phyloP scores from a whole-genome alignment of 352 stramenopile genomes.

The Globisporangium okanoganense region DNA sequence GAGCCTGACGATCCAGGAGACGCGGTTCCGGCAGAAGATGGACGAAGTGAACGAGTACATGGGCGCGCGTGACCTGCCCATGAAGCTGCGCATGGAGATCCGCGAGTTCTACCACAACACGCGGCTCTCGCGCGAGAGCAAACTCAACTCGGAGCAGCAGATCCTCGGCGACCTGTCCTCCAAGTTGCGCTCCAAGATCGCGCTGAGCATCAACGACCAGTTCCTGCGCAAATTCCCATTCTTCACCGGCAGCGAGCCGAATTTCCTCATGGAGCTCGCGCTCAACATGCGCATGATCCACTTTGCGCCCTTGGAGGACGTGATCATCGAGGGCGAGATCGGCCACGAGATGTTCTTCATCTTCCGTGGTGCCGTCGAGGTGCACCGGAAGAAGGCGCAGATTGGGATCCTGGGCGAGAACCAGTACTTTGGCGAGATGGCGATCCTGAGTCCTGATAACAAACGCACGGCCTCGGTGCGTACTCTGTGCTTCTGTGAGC shows the following conservation, averaged over 20 bases:
- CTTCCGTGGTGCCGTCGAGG: slow-evolving; percentile 73
- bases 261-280: slow-evolving; percentile 80
- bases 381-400: slow-evolving; percentile 53
- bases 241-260: slow-evolving; percentile 71
- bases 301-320: slow-evolving; percentile 71
- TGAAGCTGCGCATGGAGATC: slow-evolving; percentile 74
- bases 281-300: slow-evolving; percentile 84
- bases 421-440: slow-evolving; percentile 85
- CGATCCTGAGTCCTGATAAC: slow-evolving; percentile 74
- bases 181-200: slow-evolving; percentile 72
- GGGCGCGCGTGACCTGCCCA: slow-evolving; percentile 63
- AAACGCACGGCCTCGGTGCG: slow-evolving; percentile 65
- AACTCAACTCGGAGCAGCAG: slow-evolving; percentile 65
- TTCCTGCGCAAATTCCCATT: slow-evolving; percentile 82
- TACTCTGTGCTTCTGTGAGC: slow-evolving; percentile 76
- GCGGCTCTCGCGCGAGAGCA: slow-evolving; percentile 64
- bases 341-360: slow-evolving; percentile 88
- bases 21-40: slow-evolving; percentile 68
- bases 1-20: slow-evolving; percentile 50
- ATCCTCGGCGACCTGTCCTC: slow-evolving; percentile 69
- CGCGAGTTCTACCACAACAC: slow-evolving; percentile 83
- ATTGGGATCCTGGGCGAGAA: slow-evolving; percentile 69
- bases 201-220: slow-evolving; percentile 78
- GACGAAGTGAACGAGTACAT: slow-evolving; percentile 84
- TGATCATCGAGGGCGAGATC: slow-evolving; percentile 79